These are phyloP conservation scores for Phoma herbarum DNA, from an alignment of 2,329 filamentous ascomycete species.

Conservation along the genomic window DNA sequence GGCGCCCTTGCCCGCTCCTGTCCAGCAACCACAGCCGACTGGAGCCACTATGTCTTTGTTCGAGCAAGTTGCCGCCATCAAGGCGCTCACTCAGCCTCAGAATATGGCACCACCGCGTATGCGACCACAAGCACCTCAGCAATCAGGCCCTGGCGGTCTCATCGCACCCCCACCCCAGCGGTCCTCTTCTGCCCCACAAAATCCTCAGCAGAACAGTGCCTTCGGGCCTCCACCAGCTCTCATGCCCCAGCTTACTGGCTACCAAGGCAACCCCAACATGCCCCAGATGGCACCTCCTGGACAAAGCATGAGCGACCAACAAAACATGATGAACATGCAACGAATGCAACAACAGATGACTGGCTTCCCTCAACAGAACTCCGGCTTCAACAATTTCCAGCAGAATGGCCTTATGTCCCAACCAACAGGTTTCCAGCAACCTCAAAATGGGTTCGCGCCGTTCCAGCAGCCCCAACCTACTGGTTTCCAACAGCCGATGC, in stretches of 20 bases:
- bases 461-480: slow-evolving; percentile 59
- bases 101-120: slow-evolving; percentile 63
- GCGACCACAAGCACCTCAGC: slow-evolving; percentile 75
- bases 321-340: slow-evolving; percentile 49
- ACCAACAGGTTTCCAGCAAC: slow-evolving; percentile 57
- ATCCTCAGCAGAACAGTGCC: slow-evolving; percentile 73
- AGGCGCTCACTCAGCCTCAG: slow-evolving; percentile 50
- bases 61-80: slow-evolving; percentile 49
- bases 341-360: slow-evolving; percentile 50
- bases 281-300: slow-evolving; percentile 74
- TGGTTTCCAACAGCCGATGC: slow-evolving; percentile 54
- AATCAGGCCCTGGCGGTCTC: slow-evolving; percentile 66
- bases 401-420: slow-evolving; percentile 52
- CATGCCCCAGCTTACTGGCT: slow-evolving; percentile 85
- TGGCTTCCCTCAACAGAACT: slow-evolving; percentile 51
- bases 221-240: slow-evolving; percentile 74
- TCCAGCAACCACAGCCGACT: slow-evolving; percentile 50
- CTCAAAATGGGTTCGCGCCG: slow-evolving; percentile 49
- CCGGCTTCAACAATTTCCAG: slow-evolving; percentile 41
- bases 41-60: slow-evolving; percentile 55
- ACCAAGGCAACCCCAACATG: slow-evolving; percentile 58
- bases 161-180: slow-evolving; percentile 81
- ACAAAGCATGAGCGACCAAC: slow-evolving; percentile 77
- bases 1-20: slow-evolving; percentile 48
- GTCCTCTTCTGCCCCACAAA: slow-evolving; percentile 86